phyloP scores from a whole-genome alignment of 768 basidiomycete species.

The Pleurotus giganteus region DNA sequence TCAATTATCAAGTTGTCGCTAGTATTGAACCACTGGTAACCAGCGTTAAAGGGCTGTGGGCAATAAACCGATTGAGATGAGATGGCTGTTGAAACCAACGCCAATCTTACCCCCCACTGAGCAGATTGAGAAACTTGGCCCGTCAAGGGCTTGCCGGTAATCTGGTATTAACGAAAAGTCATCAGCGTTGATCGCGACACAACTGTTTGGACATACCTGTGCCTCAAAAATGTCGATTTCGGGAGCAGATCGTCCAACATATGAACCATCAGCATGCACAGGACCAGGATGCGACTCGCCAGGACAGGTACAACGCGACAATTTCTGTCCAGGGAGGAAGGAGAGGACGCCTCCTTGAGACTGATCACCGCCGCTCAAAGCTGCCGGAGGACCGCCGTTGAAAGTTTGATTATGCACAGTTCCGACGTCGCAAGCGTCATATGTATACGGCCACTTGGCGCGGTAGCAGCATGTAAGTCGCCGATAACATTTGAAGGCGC shows the following conservation, averaged over 20 bases:
- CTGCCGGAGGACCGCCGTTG: conserved; percentile 60
- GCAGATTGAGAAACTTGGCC: conserved; percentile 79
- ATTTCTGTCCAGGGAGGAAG: conserved; percentile 83
- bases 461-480: background rate
- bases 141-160: conserved; percentile 30
- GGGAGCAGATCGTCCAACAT: conserved; percentile 78
- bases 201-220: conserved; percentile 41
- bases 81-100: background rate
- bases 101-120: conserved; percentile 66
- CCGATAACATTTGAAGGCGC: background rate
- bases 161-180: conserved; percentile 16
- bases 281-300: conserved; percentile 90
- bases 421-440: conserved; percentile 92
- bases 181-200: background rate
- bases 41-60: conserved; percentile 69
- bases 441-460: conserved; percentile 85
- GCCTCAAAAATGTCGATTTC: conserved; percentile 94
- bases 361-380: conserved; percentile 60
- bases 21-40: conserved; percentile 69
- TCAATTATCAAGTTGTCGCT: conserved; percentile 55
- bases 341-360: conserved; percentile 56
- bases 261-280: conserved; percentile 69
- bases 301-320: conserved; percentile 86
- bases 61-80: background rate
- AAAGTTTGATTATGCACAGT: conserved; percentile 82